phyloP scores from a whole-genome alignment of 2,329 filamentous ascomycete genomes.

The Monosporascus sp. region DNA sequence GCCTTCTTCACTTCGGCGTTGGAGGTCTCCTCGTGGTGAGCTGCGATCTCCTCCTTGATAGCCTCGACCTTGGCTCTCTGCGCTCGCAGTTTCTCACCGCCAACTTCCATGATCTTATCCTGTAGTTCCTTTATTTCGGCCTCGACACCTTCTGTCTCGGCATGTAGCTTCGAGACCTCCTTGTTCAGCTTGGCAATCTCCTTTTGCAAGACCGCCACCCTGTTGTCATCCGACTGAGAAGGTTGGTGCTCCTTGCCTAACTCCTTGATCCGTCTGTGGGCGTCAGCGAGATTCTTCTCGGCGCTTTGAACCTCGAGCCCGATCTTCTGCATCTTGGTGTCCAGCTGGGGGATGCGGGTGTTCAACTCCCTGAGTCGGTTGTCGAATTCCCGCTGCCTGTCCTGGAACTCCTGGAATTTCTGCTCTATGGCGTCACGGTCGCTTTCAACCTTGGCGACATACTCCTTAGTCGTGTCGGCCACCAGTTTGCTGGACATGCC shows the following conservation, averaged over 20 bases:
- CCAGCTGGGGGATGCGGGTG: slow-evolving; percentile 74
- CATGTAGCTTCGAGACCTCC: slow-evolving; percentile 73
- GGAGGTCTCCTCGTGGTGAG: slow-evolving; percentile 75
- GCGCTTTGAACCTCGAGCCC: slow-evolving; percentile 83
- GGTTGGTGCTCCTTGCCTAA: slow-evolving; percentile 75
- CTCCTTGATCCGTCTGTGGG: slow-evolving; percentile 80
- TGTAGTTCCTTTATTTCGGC: slow-evolving; percentile 89
- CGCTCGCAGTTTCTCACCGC: slow-evolving; percentile 83
- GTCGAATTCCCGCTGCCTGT: slow-evolving; percentile 78
- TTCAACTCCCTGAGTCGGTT: slow-evolving; percentile 65
- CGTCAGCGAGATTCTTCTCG: slow-evolving; percentile 76
- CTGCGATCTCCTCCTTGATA: slow-evolving; percentile 78
- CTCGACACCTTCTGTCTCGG: slow-evolving; percentile 85
- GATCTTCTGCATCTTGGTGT: slow-evolving; percentile 89
- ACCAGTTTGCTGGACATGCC: slow-evolving; percentile 95
- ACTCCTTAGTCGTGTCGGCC: slow-evolving; percentile 81
- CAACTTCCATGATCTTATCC: slow-evolving; percentile 97
- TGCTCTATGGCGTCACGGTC: slow-evolving; percentile 82
- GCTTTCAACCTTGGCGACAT: slow-evolving; percentile 78
- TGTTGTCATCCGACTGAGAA: slow-evolving; percentile 72
- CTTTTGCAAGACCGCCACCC: slow-evolving; percentile 68
- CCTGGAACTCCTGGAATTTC: slow-evolving; percentile 78
- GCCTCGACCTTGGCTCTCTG: slow-evolving; percentile 90
- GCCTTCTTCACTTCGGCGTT: slow-evolving; percentile 81
- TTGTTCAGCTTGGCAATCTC: slow-evolving; percentile 69